Evolutionary conservation across 2,329 filamentous ascomycete genomes (phyloP), one percentile per base, ranked within the genome.

Genomic region (Seiridium cupressi): DNA sequence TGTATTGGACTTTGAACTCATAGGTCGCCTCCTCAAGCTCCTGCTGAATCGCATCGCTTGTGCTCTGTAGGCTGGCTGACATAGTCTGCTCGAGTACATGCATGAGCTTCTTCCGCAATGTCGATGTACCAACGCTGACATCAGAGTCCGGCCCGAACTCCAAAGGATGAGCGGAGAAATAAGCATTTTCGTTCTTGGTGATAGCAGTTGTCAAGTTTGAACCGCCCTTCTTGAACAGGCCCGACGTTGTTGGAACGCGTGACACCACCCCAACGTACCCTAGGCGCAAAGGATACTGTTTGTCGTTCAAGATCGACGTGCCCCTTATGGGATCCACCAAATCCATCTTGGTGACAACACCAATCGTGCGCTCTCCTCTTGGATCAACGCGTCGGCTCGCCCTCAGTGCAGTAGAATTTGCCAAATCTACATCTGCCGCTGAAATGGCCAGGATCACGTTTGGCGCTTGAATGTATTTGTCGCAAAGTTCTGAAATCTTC

Each of bases 291-390:
- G 95, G 94, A 70, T 99, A 99, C 73, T 98, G 96, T 71, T 88
- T 89, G 73, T 99, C 94, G 34, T 83, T 88, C 26, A 99, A 81
- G 38, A 99, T 92, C 42, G 86, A 83, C 11, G 86, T 84, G 36
- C 93, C 95, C 60, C 94, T 87, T 6, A 81, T 79, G 3, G 95
- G 84, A 66, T 98, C 94, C 6, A 99, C 93, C 31, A 99, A 82
- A 70, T 99, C 95, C 94, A 99, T 97, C 79, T 99, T 99, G 3
- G 95, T 99, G 47, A 99, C 89, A n/a, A 99, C 95, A 49, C 95
- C 95, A 70, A 99, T 99, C 0, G 95, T 99, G 63, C 95, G 85
- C 77, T 99, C 95, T 58, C 95, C 95, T 62, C 95, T 84, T 1
- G 95, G 95, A 70, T 99, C 95, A 35, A 98, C 93, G 66, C 94